These are phyloP conservation scores for Begonia peltatifolia DNA, from an alignment of 306 rosid species.

Conservation along the genomic window DNA sequence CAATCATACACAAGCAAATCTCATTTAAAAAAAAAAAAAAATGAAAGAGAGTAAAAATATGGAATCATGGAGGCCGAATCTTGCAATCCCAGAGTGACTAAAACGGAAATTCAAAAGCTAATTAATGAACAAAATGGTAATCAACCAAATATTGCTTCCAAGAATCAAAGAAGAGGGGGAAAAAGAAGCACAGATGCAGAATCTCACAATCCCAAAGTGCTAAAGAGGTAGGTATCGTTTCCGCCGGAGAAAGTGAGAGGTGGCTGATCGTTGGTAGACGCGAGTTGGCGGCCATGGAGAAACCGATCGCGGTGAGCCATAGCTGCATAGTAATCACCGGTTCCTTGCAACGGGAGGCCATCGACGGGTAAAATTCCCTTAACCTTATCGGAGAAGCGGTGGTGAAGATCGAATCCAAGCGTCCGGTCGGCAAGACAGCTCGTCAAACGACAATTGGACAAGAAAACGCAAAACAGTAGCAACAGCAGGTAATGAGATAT, in stretches of 20 bases:
- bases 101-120: no score
- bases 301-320: slow-evolving; percentile 52
- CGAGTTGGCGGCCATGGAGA: slow-evolving; percentile 49
- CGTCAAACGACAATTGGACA: no score
- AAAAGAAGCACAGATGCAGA: neutral
- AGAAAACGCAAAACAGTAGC: no score
- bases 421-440: slow-evolving; percentile 16
- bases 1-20: no score
- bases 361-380: slow-evolving; percentile 36
- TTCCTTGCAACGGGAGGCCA: slow-evolving; percentile 45
- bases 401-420: slow-evolving; percentile 56
- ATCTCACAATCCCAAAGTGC: slow-evolving; percentile 39
- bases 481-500: no score
- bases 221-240: slow-evolving; percentile 33
- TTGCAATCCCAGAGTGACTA: no score
- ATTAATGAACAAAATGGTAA: no score
- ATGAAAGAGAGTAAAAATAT: no score
- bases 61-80: neutral
- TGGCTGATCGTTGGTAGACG: slow-evolving; percentile 10
- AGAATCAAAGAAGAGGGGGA: no score
- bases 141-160: no score
- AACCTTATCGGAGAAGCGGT: slow-evolving; percentile 52
- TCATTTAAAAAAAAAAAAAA: no score
- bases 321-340: slow-evolving; percentile 40
- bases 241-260: slow-evolving; percentile 32